phyloP scores from a whole-genome alignment of 2,329 filamentous ascomycete genomes.

The Aspergillus pseudoglaucus region DNA sequence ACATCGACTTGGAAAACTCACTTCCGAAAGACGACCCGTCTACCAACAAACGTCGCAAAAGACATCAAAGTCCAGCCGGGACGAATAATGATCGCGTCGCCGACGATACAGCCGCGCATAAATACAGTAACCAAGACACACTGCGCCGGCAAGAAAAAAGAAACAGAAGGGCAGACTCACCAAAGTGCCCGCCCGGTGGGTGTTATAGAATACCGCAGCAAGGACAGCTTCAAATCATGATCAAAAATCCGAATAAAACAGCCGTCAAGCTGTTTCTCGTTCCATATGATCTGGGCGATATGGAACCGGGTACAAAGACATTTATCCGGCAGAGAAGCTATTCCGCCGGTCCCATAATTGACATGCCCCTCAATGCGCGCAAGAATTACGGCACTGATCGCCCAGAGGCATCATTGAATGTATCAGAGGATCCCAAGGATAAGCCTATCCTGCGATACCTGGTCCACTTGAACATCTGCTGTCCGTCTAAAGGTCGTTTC shows the following conservation, averaged over 20 bases:
- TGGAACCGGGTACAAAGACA: slow-evolving; percentile 91
- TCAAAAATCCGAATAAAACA: slow-evolving; percentile 98
- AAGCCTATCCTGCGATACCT: slow-evolving; percentile 80
- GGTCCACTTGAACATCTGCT: slow-evolving; percentile 89
- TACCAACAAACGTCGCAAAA: slow-evolving; percentile 35
- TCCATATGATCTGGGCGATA: slow-evolving; percentile 84
- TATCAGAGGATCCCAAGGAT: slow-evolving; percentile 31
- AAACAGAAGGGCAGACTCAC: slow-evolving; percentile 54
- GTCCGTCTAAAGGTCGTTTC: slow-evolving; percentile 71
- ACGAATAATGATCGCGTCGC: slow-evolving; percentile 5
- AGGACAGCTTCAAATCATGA: slow-evolving; percentile 90
- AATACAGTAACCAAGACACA: slow-evolving; percentile 23
- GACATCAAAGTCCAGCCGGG: slow-evolving; percentile 24
- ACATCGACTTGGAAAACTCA: slow-evolving; percentile 82
- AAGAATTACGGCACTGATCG: slow-evolving; percentile 45
- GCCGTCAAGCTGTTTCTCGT: slow-evolving; percentile 93
- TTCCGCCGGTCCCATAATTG: slow-evolving; percentile 76
- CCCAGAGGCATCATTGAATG: slow-evolving; percentile 47
- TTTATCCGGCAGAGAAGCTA: slow-evolving; percentile 94
- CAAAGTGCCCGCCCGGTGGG: slow-evolving; percentile 71
- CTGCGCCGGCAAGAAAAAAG: slow-evolving; percentile 48
- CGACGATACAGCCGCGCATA: slow-evolving; percentile 8
- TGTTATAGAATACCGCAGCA: slow-evolving; percentile 91
- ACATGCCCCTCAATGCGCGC: slow-evolving; percentile 50
- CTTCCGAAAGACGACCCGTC: slow-evolving; percentile 47